phyloP scores from a whole-genome alignment of 192 early-diverging fungal genomes.

The Backusella sp. region DNA sequence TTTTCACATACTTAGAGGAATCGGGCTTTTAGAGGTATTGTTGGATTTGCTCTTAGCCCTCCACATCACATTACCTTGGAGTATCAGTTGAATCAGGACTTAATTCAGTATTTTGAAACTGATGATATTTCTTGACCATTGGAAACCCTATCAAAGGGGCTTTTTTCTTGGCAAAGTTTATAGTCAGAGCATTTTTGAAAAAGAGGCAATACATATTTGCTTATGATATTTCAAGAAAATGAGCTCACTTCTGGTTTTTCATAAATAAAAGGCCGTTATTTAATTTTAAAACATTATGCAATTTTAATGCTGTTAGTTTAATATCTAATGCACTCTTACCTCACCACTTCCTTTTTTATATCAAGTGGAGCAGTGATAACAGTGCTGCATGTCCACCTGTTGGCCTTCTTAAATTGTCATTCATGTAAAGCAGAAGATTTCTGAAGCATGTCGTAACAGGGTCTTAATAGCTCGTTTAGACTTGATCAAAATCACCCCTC shows the following conservation, averaged over 20 bases:
- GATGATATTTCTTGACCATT: conserved; percentile 55
- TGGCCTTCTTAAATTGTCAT: conserved; percentile 76
- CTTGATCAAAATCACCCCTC: conserved; percentile 95
- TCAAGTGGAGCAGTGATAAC: conserved; percentile 83
- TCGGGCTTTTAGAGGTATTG: too few relatives aligned
- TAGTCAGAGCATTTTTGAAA: too few relatives aligned
- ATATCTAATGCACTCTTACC: conserved; percentile 18
- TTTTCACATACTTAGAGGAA: too few relatives aligned
- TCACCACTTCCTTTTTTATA: conserved; percentile 79
- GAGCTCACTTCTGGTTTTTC: background rate
- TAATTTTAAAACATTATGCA: background rate
- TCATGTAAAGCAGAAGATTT: conserved; percentile 42
- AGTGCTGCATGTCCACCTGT: conserved; percentile 82
- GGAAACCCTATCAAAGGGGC: conserved; percentile 49
- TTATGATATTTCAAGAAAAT: conserved; percentile 49
- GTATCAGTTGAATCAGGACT: conserved; percentile 67
- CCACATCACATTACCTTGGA: conserved; percentile 25
- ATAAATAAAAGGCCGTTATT: background rate
- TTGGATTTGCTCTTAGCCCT: background rate
- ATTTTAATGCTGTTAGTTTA: background rate
- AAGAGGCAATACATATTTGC: too few relatives aligned
- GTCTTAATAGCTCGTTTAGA: conserved; percentile 96
- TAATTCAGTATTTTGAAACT: conserved; percentile 88
- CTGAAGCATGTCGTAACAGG: conserved; percentile 43
- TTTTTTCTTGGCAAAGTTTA: too few relatives aligned